Conservation (phyloP, 2,329 filamentous ascomycete genomes). For the Geoglossum cookeanum region DNA sequence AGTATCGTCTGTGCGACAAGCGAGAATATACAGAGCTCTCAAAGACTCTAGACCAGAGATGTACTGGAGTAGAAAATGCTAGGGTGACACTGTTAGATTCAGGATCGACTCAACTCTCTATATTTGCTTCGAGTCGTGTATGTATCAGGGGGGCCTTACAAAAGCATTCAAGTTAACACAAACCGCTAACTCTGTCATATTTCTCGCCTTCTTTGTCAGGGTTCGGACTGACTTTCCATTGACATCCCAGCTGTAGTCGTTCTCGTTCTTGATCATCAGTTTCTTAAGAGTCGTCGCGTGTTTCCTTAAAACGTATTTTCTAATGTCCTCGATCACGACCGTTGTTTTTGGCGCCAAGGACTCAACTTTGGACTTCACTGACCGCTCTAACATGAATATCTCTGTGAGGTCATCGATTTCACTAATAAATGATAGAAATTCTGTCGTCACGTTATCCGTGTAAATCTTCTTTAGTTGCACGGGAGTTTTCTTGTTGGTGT, state of each 20-base stretch:
- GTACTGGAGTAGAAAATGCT: constrained; percentile 40
- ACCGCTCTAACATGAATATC: constrained; percentile 39
- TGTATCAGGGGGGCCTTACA: constrained; percentile 23
- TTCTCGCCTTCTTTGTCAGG: constrained; percentile 30
- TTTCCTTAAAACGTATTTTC: constrained; percentile 35
- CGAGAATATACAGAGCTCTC: constrained; percentile 35
- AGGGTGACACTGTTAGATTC: too few relatives aligned
- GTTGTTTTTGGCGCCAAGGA: constrained; percentile 32
- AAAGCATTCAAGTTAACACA: constrained; percentile 34
- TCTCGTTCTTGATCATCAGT: constrained; percentile 41
- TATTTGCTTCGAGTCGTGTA: neutral
- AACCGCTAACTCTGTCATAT: constrained; percentile 35
- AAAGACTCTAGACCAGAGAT: constrained; percentile 29
- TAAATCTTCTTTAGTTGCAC: constrained; percentile 38
- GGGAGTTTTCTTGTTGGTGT: constrained; percentile 32
- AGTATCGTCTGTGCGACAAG: constrained; percentile 35
- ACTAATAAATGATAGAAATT: constrained; percentile 34
- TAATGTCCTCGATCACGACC: constrained; percentile 37
- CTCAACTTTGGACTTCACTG: constrained; percentile 31
- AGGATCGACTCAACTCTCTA: too few relatives aligned
- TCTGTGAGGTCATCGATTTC: constrained; percentile 36
- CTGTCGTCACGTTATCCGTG: constrained; percentile 40
- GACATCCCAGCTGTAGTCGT: constrained; percentile 34
- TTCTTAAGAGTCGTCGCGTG: constrained; percentile 35
- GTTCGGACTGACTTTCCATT: constrained; percentile 34